Evolutionary conservation across 176 grass and related monocot species (phyloP).

Genomic region (Phoenix roebelenii): DNA sequence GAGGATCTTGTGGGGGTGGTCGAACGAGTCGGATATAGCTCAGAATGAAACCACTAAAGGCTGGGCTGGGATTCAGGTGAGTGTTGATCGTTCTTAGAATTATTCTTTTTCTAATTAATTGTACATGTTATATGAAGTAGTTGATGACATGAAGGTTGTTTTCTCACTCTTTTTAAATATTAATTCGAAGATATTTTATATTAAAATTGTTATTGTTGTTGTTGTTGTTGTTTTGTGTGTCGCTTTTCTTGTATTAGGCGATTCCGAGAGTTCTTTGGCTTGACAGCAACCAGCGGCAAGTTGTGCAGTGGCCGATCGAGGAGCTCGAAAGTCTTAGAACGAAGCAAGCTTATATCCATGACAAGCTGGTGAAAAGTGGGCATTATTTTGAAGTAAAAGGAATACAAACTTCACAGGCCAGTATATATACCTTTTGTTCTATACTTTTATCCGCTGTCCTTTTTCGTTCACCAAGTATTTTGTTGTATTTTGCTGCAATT

Average conservation of each 20-base stretch:
- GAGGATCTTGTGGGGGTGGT: conserved; percentile 73
- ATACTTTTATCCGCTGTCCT: too few relatives aligned
- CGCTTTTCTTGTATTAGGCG: conserved; percentile 13
- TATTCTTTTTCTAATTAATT: too few relatives aligned
- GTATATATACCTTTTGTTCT: not conserved
- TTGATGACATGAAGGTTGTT: too few relatives aligned
- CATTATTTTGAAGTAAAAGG: conserved; percentile 47
- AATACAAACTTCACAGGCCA: conserved; percentile 49
- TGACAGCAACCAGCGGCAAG: conserved; percentile 41
- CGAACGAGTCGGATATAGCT: conserved; percentile 57
- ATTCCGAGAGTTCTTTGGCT: conserved; percentile 74
- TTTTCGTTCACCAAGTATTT: too few relatives aligned
- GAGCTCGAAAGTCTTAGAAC: conserved; percentile 50
- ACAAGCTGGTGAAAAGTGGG: conserved; percentile 32
- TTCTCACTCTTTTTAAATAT: not conserved
- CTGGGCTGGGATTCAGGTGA: conserved; percentile 83
- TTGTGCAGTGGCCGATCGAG: conserved; percentile 79
- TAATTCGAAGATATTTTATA: too few relatives aligned
- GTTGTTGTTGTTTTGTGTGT: not conserved
- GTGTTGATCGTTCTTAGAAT: not conserved
- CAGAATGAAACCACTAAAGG: conserved; percentile 53
- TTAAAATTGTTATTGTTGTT: not conserved
- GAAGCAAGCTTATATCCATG: conserved; percentile 23
- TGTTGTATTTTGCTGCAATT: too few relatives aligned
- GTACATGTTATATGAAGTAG: too few relatives aligned